A percentile compares a stretch with the other conserved stretches of the same genome.
These are phyloP conservation scores for Penicillium sp. DNA, from an alignment of 2,329 filamentous ascomycete species.

Conservation along the genomic window DNA sequence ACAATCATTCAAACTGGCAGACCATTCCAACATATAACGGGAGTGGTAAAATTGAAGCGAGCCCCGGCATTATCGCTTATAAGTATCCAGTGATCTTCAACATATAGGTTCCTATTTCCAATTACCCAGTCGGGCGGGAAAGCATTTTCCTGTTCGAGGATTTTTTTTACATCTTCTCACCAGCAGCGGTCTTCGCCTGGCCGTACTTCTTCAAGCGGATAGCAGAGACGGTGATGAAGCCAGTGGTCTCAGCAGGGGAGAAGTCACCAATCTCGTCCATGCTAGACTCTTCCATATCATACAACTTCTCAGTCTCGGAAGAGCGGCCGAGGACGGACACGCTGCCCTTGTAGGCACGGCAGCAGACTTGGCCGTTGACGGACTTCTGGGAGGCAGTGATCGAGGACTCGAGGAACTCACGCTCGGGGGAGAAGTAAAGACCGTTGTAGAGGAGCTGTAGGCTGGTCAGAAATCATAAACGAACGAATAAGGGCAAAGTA, in stretches of 20 bases:
- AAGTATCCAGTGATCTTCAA: conserved; percentile 23
- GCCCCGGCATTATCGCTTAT: conserved; percentile 3
- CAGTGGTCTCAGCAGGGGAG: conserved; percentile 64
- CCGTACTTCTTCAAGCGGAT: conserved; percentile 47
- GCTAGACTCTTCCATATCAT: conserved; percentile 63
- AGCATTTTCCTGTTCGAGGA: not conserved
- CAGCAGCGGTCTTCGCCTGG: conserved; percentile 38
- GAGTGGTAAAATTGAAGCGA: conserved; percentile 6
- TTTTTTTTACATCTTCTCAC: conserved; percentile 30
- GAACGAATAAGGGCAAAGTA: not conserved
- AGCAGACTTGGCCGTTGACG: conserved; percentile 63
- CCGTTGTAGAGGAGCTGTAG: conserved; percentile 26
- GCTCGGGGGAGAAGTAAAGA: conserved; percentile 67
- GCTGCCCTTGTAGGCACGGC: conserved; percentile 66
- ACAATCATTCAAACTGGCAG: conserved; percentile 22
- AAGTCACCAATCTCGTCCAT: conserved; percentile 74
- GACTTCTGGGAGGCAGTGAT: conserved; percentile 33
- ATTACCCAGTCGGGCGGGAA: not conserved
- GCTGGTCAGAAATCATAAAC: conserved; percentile 3
- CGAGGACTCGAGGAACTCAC: conserved; percentile 63
- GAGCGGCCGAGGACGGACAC: conserved; percentile 52
- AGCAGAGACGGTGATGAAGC: conserved; percentile 53
- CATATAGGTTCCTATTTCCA: conserved; percentile 16
- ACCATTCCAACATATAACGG: conserved; percentile 12
- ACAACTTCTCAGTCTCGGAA: conserved; percentile 70